Evolutionary conservation across 139 green algal genomes (phyloP).

Genomic region (Axilococcus clingmanii): DNA sequence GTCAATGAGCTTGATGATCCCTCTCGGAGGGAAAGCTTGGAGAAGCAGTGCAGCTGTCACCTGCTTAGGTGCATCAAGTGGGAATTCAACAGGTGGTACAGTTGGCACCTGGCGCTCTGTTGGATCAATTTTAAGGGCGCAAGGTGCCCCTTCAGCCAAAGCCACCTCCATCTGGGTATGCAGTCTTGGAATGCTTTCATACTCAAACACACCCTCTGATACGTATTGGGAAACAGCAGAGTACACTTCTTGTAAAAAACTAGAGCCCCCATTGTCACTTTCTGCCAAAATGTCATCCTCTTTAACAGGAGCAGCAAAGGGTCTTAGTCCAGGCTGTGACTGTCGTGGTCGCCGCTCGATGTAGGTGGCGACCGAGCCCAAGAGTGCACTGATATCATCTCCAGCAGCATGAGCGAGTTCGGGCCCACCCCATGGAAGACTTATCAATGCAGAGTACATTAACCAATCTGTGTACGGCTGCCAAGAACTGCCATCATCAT

Average conservation of each 20-base stretch:
- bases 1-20: constrained; percentile 56
- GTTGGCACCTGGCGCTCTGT: not conserved
- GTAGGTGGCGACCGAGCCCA: constrained; percentile 41
- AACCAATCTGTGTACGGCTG: constrained; percentile 72
- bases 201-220: constrained; percentile 21
- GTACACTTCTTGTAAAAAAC: constrained; percentile 53
- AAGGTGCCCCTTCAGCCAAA: constrained; percentile 19
- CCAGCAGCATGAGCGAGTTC: constrained; percentile 42
- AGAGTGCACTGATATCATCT: constrained; percentile 18
- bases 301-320: constrained; percentile 28
- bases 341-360: constrained; percentile 34
- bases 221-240: constrained; percentile 32
- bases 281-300: constrained; percentile 22
- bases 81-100: not conserved
- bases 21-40: constrained; percentile 48
- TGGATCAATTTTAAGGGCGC: not conserved
- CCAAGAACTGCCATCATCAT: constrained; percentile 31
- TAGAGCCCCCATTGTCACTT: constrained; percentile 59
- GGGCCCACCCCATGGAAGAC: constrained; percentile 54
- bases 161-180: constrained; percentile 19
- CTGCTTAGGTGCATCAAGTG: not conserved
- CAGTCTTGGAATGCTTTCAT: constrained; percentile 30
- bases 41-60: constrained; percentile 23
- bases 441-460: constrained; percentile 45
- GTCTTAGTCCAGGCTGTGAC: constrained; percentile 26